Percentiles rank a stretch among this genome's conserved stretches.
phyloP scores from a whole-genome alignment of 495 filamentous ascomycete genomes.

The Xeromyces bisporus region DNA sequence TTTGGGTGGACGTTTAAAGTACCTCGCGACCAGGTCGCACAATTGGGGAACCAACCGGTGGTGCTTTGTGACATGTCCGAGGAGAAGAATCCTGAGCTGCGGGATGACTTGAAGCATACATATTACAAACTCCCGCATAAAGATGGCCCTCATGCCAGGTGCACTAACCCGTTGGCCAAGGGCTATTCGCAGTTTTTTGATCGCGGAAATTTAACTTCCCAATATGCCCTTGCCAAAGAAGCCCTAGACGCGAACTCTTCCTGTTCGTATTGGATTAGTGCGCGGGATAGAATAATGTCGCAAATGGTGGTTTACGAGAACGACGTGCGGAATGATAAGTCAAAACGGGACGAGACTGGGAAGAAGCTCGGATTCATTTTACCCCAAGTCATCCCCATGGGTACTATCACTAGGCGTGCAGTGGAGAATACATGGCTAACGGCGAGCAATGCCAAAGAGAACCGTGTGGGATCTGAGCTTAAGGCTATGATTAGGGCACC shows the following conservation, averaged over 20 bases:
- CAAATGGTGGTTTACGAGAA: conserved; percentile 85
- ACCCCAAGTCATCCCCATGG: conserved; percentile 99
- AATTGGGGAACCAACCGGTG: conserved; percentile 55
- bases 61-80: conserved; percentile 58
- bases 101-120: conserved; percentile 43
- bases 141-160: conserved; percentile 73
- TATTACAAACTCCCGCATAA: conserved; percentile 97
- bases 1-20: conserved; percentile 87
- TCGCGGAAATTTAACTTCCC: conserved; percentile 66
- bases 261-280: conserved; percentile 97
- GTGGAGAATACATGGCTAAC: conserved; percentile 99
- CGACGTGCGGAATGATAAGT: conserved; percentile 24
- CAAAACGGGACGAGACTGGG: conserved; percentile 5
- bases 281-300: conserved; percentile 74
- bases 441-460: conserved; percentile 87
- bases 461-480: conserved; percentile 89
- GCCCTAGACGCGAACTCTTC: conserved; percentile 96
- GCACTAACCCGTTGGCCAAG: conserved; percentile 76
- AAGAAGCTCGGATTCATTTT: conserved; percentile 64
- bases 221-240: conserved; percentile 78
- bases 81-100: conserved; percentile 44
- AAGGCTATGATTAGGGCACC: conserved; percentile 95
- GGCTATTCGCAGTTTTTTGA: conserved; percentile 83
- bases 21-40: conserved; percentile 38
- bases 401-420: conserved; percentile 87